Evolutionary conservation across 257 asterid genomes (phyloP).

Genomic region (Striga asiatica): DNA sequence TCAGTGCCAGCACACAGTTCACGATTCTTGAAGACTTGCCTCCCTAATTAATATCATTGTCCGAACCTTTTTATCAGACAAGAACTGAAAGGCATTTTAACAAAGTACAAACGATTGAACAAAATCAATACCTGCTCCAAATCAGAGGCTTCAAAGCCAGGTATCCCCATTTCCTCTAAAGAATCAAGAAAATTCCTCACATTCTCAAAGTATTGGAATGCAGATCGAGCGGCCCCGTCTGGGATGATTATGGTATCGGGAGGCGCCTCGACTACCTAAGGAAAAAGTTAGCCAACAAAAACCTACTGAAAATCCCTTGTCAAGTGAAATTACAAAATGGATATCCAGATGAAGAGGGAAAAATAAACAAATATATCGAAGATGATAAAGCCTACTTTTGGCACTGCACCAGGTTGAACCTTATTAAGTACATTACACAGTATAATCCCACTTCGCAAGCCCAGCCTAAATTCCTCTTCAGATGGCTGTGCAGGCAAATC

Average conservation of each 20-base stretch:
- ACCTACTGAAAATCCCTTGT: neutral
- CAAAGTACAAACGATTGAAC: too few relatives aligned
- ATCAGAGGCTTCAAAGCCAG: conserved; percentile 83
- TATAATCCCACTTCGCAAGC: conserved; percentile 77
- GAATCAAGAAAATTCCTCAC: conserved; percentile 72
- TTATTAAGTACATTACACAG: conserved; percentile 87
- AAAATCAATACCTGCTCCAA: conserved; percentile 54
- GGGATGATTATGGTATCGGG: conserved; percentile 39
- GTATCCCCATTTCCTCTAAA: conserved; percentile 65
- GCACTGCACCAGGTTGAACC: conserved; percentile 64
- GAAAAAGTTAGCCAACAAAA: neutral
- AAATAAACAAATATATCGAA: neutral
- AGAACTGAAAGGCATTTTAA: too few relatives aligned
- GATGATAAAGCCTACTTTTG: conserved; percentile 42
- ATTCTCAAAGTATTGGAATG: conserved; percentile 79
- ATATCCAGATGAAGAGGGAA: neutral
- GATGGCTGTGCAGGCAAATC: conserved; percentile 95
- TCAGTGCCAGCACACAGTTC: conserved; percentile 59
- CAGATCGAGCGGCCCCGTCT: conserved; percentile 81
- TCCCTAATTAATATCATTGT: conserved; percentile 67
- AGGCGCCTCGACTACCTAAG: conserved; percentile 73
- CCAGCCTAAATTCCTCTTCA: conserved; percentile 75
- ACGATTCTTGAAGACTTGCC: conserved; percentile 72
- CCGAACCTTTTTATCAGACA: too few relatives aligned
- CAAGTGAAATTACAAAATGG: too few relatives aligned